These are phyloP conservation scores for Gautieria morchelliformis DNA, from an alignment of 768 basidiomycete genomes.

Conservation along the genomic window DNA sequence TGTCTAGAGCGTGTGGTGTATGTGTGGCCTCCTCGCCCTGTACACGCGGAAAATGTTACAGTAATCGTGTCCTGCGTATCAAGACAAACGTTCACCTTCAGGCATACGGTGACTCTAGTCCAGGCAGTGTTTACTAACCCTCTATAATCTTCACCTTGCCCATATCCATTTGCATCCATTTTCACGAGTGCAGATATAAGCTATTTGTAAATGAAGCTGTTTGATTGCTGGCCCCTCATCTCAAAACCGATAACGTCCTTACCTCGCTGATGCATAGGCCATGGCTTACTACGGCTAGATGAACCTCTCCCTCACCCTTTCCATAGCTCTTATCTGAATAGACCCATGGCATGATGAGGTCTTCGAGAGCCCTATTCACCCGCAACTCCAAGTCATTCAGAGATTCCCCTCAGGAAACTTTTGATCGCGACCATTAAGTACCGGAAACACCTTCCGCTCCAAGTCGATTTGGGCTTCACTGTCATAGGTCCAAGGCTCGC, in stretches of 20 bases:
- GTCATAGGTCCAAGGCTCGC: constrained; percentile 34
- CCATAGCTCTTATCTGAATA: constrained; percentile 23
- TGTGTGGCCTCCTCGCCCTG: not conserved
- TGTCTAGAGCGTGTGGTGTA: not conserved
- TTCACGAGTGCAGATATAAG: constrained; percentile 42
- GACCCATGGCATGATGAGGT: constrained; percentile 50
- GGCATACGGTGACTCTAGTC: constrained; percentile 44
- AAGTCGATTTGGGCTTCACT: constrained; percentile 24
- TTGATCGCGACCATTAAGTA: constrained; percentile 33
- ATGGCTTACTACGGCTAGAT: constrained; percentile 67
- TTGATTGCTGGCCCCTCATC: not conserved
- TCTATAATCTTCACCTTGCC: constrained; percentile 27
- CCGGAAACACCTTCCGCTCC: constrained; percentile 44
- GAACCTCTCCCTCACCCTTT: constrained; percentile 26
- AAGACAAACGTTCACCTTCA: constrained; percentile 29
- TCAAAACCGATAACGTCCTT: not conserved
- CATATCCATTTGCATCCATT: constrained; percentile 25
- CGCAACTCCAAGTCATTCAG: constrained; percentile 49
- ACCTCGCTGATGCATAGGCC: constrained; percentile 55
- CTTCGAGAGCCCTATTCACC: constrained; percentile 40
- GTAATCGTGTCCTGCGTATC: not conserved
- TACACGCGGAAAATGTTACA: not conserved
- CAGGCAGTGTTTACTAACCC: constrained; percentile 65
- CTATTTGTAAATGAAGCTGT: constrained; percentile 8
- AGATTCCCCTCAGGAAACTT: constrained; percentile 69